Evolutionary conservation across 257 asterid genomes (phyloP).

Genomic region (Ballota nigra): DNA sequence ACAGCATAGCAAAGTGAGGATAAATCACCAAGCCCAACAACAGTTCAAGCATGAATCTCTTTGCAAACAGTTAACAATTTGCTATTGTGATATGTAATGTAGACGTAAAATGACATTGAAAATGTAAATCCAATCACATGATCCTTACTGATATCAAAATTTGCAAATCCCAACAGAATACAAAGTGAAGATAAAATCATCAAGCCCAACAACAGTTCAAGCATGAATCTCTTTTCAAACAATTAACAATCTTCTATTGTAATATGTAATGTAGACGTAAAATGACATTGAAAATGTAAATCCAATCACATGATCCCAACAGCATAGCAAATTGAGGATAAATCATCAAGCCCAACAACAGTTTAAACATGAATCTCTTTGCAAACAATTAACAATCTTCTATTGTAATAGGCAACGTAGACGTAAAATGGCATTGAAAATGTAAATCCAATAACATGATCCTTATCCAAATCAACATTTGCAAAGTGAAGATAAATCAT

Average conservation of each 20-base stretch:
- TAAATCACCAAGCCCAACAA: background rate
- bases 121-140: background rate
- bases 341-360: too few species aligned
- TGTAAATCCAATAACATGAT: background rate
- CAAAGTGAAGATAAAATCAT: too few species aligned
- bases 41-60: too few species aligned
- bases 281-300: background rate
- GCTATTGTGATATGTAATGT: too few species aligned
- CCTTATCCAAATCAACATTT: too few species aligned
- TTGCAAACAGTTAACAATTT: too few species aligned
- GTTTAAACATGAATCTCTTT: background rate
- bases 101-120: background rate
- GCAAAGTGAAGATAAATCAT: background rate
- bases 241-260: background rate
- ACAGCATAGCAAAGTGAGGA: background rate
- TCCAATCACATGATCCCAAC: background rate
- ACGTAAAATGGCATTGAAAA: background rate
- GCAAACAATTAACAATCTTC: background rate
- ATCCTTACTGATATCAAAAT: too few species aligned
- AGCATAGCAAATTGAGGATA: too few species aligned
- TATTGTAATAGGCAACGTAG: background rate
- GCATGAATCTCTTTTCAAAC: background rate
- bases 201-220: too few species aligned
- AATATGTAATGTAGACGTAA: background rate
- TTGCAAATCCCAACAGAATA: too few species aligned